Base-by-base conservation (phyloP, 2,329 filamentous ascomycete species). In the Coniochaeta sp. region DNA sequence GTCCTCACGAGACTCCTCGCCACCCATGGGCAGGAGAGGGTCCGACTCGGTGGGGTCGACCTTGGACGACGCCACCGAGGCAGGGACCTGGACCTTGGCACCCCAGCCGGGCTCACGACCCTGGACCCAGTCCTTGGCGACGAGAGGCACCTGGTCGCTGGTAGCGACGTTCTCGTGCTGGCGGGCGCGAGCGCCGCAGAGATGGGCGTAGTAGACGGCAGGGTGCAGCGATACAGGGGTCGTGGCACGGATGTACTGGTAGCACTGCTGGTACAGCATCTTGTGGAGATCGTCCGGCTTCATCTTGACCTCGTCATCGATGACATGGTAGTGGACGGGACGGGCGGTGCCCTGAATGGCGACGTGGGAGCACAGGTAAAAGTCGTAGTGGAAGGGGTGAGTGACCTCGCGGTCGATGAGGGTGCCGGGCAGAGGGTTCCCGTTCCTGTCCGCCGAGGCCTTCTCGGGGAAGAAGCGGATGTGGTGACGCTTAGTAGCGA, bases 271-370 rank as follows among this genome's bases (percentile, higher is more conserved):
- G 61, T 97, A 97, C 20, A 97, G 86, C 80, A 97, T 87, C 52
- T 85, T 85, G 62, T 96, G 88, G 0, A 99, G 74, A 2, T 85
- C 77, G 38, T 88, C 83, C 0, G 85, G 76, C 1, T 76, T 67
- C 61, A 89, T 78, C 1, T 78, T 73, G 50, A 85, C 81, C 66
- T 97, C 91, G 63, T 99, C 94, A 46, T 87, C 65, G 20, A 99
- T 83, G 13, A 96, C 86, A 55, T 92, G 87, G 67, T 99, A 99
- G 61, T 95, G 90, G 0, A 95, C 90, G 0, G 94, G 94, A 1
- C 94, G 83, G 16, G 94, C 87, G 1, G 94, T 99, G 22, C 94
- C 94, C 69, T 99, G 94, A 57, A 99, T 91, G 1, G 94, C 94
- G 1, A 73, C 70, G 51, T 83, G 80, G 0, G 78, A 81, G 57